Evolutionary conservation across 371 early-diverging fungal species (phyloP), one percentile per base, ranked within the genome.

Genomic region (Phascolomyces articulosus): DNA sequence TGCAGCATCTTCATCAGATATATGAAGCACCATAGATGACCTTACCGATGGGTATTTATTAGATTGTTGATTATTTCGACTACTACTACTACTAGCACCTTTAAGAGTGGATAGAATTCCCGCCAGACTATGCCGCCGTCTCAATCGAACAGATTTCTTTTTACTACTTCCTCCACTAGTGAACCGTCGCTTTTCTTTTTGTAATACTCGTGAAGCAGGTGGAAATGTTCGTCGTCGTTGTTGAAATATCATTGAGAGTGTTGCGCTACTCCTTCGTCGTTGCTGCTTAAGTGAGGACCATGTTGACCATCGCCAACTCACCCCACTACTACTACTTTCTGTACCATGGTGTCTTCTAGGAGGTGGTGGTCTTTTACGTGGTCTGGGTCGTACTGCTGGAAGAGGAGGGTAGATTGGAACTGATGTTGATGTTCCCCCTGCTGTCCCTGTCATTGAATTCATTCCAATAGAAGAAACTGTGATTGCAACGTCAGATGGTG

Each of bases 1-100:
- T 20, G 63, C 41, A 24, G 55, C 41, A 10, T 62, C 63, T 18
- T 62, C 63, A 23, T 60, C 61, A 28, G 51, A 60, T 13, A 60
- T n/a, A 20, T 55, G 63, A 8, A 62, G 40, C 21, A 62, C 29
- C 63, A 62, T 62, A 40, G 63, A 62, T n/a, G 63, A 62, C 13
- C 63, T 54, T 20, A 62, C 63, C 34, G 63, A 62, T 20, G 51
- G 31, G 21, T 60, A 34, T 31, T 49, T 49, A 23, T 49, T 48
- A 8, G n/a, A 16, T 16, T 20, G 16, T 40, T 28, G 40, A 24
- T 55, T 54, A 23, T 24, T 41, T 3, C 28, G 51, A 34, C 28
- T 49, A 51, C 60, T 59, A 29, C n/a, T 55, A 23, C 57, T 16
- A 55, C 31, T 21, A 40, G 9, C 29, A 29, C 21, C 4, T 38